Percentiles rank a stretch among this genome's conserved stretches.
phyloP scores from a whole-genome alignment of 768 basidiomycete species.

The Psilocybe tampanensis region DNA sequence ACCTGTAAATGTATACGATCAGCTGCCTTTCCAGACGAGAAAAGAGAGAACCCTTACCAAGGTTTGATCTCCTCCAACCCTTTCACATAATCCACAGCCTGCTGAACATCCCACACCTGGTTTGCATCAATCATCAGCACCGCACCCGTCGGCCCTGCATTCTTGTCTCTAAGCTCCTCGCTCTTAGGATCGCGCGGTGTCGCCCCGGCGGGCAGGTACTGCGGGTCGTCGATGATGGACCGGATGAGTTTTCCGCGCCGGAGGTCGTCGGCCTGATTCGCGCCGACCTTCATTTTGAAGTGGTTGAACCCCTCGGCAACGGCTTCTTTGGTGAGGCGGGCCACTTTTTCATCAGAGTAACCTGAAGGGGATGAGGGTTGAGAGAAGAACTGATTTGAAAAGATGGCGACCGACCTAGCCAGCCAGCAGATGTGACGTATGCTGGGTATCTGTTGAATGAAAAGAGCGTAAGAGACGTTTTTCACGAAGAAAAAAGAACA shows the following conservation, averaged over 20 bases:
- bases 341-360: constrained; percentile 92
- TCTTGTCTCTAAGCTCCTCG: constrained; percentile 78
- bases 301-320: constrained; percentile 91
- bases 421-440: constrained; percentile 91
- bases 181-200: constrained; percentile 61
- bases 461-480: background rate
- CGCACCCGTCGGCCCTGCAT: constrained; percentile 90
- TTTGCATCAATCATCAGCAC: constrained; percentile 99
- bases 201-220: constrained; percentile 66
- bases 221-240: constrained; percentile 93
- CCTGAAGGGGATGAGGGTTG: constrained; percentile 40
- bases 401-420: constrained; percentile 60
- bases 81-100: constrained; percentile 91
- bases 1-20: constrained; percentile 44
- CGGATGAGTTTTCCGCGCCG: constrained; percentile 89
- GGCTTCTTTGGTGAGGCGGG: constrained; percentile 83
- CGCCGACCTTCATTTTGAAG: constrained; percentile 99
- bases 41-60: constrained; percentile 52
- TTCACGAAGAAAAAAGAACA: background rate
- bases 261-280: constrained; percentile 77
- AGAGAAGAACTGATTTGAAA: background rate
- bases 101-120: constrained; percentile 93
- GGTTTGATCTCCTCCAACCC: constrained; percentile 80
- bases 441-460: constrained; percentile 77
- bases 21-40: background rate